These are phyloP conservation scores for Saccharomycopsis fibuligera DNA, from an alignment of 805 yeast genomes.

Conservation along the genomic window DNA sequence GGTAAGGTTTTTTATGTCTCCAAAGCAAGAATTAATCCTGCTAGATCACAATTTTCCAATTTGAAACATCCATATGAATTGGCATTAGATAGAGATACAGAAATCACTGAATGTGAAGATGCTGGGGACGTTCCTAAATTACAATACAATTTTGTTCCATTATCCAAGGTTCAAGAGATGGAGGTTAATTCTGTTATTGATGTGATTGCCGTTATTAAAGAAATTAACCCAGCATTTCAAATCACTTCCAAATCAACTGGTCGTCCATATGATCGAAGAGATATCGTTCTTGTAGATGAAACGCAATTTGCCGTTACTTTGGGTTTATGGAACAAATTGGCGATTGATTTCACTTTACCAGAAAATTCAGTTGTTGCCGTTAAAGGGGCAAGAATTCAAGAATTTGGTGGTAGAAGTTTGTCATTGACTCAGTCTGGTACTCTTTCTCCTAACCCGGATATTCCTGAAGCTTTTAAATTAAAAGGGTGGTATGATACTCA, in stretches of 20 bases:
- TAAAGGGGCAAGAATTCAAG: slow-evolving; percentile 84
- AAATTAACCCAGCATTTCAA: slow-evolving; percentile 67
- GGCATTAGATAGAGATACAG: slow-evolving; percentile 70
- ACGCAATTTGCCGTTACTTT: slow-evolving; percentile 66
- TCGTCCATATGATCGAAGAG: slow-evolving; percentile 88
- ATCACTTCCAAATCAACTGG: slow-evolving; percentile 84
- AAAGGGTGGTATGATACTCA: slow-evolving; percentile 93
- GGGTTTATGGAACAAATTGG: slow-evolving; percentile 88
- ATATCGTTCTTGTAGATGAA: slow-evolving; percentile 79
- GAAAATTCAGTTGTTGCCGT: slow-evolving; percentile 84
- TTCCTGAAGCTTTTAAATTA: slow-evolving; percentile 77
- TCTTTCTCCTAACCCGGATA: slow-evolving; percentile 75
- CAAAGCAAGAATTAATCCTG: slow-evolving; percentile 73
- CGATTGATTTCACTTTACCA: slow-evolving; percentile 66
- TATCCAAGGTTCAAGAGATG: slow-evolving; percentile 57
- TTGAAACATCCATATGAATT: slow-evolving; percentile 87
- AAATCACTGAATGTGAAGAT: slow-evolving; percentile 57
- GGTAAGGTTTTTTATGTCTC: slow-evolving; percentile 84
- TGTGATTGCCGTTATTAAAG: slow-evolving; percentile 79
- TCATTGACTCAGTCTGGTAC: slow-evolving; percentile 77
- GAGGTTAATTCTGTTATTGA: slow-evolving; percentile 74
- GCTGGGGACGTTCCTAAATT: slow-evolving; percentile 69
- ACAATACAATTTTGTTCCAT: slow-evolving; percentile 66
- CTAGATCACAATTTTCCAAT: slow-evolving; percentile 81
- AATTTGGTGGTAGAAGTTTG: slow-evolving; percentile 80